These are phyloP conservation scores for Mycena sanguinolenta DNA, from an alignment of 768 basidiomycete genomes.

Conservation along the genomic window DNA sequence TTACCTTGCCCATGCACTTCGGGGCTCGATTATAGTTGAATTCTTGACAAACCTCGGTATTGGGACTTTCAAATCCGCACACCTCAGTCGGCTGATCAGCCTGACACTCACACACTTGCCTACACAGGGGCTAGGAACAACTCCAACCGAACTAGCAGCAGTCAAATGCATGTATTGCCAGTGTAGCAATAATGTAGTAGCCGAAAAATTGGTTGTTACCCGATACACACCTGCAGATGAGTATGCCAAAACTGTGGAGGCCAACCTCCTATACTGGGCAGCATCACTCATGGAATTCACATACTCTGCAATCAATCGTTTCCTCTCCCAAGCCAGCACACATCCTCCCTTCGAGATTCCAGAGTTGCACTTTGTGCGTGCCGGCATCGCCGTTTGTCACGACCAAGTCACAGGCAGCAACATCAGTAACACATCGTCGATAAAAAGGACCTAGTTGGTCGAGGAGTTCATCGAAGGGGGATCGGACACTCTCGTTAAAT, in stretches of 20 bases:
- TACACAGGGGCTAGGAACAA: background rate
- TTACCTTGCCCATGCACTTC: no score
- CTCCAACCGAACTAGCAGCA: background rate
- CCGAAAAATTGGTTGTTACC: no score
- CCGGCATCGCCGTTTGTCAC: slow-evolving; percentile 11
- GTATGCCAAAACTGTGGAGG: slow-evolving; percentile 10
- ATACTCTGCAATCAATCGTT: slow-evolving; percentile 12
- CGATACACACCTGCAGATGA: slow-evolving; percentile 22
- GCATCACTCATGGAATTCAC: slow-evolving; percentile 17
- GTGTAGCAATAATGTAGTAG: no score
- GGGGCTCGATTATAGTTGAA: no score
- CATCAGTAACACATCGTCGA: background rate
- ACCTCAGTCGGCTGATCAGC: background rate
- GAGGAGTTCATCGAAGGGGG: slow-evolving; percentile 36
- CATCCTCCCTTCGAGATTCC: no score
- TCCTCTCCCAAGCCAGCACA: no score
- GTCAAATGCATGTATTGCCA: no score
- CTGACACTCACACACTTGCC: background rate
- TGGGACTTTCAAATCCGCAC: slow-evolving; percentile 19
- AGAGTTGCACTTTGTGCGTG: slow-evolving; percentile 20
- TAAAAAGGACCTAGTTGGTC: slow-evolving; percentile 31
- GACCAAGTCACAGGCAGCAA: slow-evolving; percentile 5
- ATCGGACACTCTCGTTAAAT: no score
- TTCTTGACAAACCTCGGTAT: background rate
- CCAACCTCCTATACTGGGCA: slow-evolving; percentile 20